Base-by-base conservation (phyloP, 495 filamentous ascomycete genomes). In the Aspergillus homomorphus region DNA sequence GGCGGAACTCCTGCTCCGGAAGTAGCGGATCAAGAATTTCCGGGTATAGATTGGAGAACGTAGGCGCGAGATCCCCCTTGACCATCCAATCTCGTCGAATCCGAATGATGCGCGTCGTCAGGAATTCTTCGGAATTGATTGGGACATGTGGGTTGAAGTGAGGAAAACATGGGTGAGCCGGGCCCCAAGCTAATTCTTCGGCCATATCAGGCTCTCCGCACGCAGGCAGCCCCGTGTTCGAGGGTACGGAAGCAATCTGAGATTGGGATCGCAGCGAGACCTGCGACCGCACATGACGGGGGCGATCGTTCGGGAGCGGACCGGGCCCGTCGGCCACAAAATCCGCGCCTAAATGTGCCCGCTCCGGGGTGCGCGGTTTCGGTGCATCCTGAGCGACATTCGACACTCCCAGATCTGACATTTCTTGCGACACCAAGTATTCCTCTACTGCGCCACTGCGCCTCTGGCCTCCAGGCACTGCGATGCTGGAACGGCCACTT, bases 101-200 rank as follows among this genome's bases (percentile, higher is more conserved):
- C 1, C 94, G 88, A 67, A 99, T 97, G 53, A 99, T 87, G 58
- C 92, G 86, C 16, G 94, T 99, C 7, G 76, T 84, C 45, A 79
- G 71, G 64, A 87, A 88, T 61, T 96, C 84, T 7, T 83, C 77
- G 1, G 89, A 93, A 46, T 84, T 79, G 19, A 88, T 67, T 1
- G 92, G 90, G 18, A 97, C 89, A 69, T 96, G 91, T 0, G 92
- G 90, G 69, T 99, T 99, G 54, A 87, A 78, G 71, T 99, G 94
- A 44, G 92, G 92, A 68, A 85, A 96, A 70, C 92, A 96, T 6
- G 92, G 92, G 66, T 97, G 92, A 20, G 86, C 84, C 20, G 91
- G 90, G 2, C 91, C 90, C 92, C 92, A 97, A 20, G 81, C 73
- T 54, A 81, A 72, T 41, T 85, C 81, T 41, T 82, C 77, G 15